phyloP scores from a whole-genome alignment of 1,284 basidiomycete genomes.

The Trichosporon inkin region DNA sequence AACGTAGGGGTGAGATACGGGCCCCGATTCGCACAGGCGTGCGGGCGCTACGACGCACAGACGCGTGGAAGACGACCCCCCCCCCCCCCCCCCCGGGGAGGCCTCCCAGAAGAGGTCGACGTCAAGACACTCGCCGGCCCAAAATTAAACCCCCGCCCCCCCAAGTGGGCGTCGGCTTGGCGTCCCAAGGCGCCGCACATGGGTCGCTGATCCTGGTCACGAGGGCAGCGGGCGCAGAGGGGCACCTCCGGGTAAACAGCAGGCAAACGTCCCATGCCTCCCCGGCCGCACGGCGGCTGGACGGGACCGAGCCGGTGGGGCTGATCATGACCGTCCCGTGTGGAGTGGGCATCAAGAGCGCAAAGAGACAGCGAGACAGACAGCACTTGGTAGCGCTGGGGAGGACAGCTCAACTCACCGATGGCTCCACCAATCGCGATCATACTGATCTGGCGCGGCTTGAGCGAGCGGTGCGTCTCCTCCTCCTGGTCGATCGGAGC shows the following conservation, averaged over 20 bases:
- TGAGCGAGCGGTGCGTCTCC: constrained; percentile 34
- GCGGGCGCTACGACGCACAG: too few species aligned
- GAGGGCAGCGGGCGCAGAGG: neutral
- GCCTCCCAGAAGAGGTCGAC: too few species aligned
- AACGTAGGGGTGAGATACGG: too few species aligned
- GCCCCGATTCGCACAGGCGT: too few species aligned
- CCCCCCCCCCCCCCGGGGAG: too few species aligned
- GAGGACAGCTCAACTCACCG: constrained; percentile 30
- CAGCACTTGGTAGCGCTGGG: too few species aligned
- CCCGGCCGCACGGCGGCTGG: neutral
- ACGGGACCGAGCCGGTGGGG: neutral
- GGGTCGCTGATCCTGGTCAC: neutral
- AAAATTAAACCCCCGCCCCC: neutral
- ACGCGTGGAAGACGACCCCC: too few species aligned
- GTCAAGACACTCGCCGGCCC: neutral
- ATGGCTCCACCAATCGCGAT: constrained; percentile 53
- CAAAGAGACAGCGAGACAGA: too few species aligned
- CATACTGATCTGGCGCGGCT: constrained; percentile 47
- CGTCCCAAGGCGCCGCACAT: neutral
- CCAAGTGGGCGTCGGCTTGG: constrained; percentile 4
- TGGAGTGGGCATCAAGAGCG: too few species aligned
- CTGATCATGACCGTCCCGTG: too few species aligned
- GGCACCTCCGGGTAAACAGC: neutral
- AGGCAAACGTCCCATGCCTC: neutral
- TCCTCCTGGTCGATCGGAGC: constrained; percentile 6